Conservation (phyloP, 75 land plant species). For the Azolla pinnata region DNA sequence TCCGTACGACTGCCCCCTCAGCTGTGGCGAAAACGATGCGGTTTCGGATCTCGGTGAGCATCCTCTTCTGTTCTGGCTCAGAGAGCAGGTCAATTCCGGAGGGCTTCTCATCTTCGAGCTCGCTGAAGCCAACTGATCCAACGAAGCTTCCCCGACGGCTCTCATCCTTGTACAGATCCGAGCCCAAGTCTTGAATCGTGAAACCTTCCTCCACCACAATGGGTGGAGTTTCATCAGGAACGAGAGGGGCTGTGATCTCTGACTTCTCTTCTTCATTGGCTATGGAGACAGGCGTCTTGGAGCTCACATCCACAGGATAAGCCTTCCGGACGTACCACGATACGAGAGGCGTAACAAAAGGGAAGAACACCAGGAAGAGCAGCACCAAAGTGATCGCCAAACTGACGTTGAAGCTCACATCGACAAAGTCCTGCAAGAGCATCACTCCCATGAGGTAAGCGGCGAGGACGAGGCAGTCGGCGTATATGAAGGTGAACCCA, state of each 20-base stretch:
- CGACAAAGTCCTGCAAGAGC: slow-evolving; percentile 55
- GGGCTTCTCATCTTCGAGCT: slow-evolving; percentile 87
- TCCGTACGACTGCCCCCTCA: slow-evolving; percentile 77
- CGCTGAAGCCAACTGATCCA: slow-evolving; percentile 47
- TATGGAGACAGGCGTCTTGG: neutral
- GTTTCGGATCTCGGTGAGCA: slow-evolving; percentile 39
- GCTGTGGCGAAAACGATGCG: slow-evolving; percentile 70
- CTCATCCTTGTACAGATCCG: too few relatives aligned
- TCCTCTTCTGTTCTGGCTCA: slow-evolving; percentile 37
- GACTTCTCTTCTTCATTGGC: neutral
- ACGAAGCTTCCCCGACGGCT: neutral
- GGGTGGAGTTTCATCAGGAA: too few relatives aligned
- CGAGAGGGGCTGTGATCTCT: neutral
- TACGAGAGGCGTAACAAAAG: slow-evolving; percentile 46
- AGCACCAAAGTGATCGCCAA: slow-evolving; percentile 33
- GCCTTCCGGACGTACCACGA: slow-evolving; percentile 19
- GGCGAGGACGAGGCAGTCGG: slow-evolving; percentile 54
- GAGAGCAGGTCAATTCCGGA: slow-evolving; percentile 57
- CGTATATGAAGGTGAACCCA: slow-evolving; percentile 55
- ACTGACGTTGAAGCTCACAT: slow-evolving; percentile 28
- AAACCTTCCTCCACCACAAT: too few relatives aligned
- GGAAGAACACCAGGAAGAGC: slow-evolving; percentile 39
- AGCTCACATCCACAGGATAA: too few relatives aligned
- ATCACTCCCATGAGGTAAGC: slow-evolving; percentile 80
- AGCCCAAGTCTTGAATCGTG: neutral